phyloP scores from a whole-genome alignment of 176 grass and related monocot species.

The Oropetium thomaeum region DNA sequence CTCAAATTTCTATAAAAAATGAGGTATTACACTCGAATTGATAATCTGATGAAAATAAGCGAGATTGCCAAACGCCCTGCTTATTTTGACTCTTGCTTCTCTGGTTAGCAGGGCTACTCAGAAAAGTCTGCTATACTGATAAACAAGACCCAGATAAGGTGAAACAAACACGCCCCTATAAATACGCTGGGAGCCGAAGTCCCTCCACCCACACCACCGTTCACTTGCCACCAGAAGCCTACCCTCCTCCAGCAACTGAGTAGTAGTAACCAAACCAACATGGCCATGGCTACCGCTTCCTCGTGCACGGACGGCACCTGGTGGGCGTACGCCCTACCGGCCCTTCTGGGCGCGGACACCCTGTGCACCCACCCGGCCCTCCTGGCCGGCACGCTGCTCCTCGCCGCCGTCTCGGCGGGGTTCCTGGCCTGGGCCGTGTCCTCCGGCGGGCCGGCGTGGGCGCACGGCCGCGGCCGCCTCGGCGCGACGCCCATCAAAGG shows the following conservation, averaged over 20 bases:
- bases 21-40: too few species aligned
- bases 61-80: too few species aligned
- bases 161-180: too few species aligned
- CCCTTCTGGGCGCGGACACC: constrained; percentile 42
- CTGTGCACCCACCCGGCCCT: constrained; percentile 31
- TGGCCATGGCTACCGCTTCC: constrained; percentile 7
- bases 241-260: not conserved
- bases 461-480: constrained; percentile 32
- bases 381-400: constrained; percentile 27
- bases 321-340: constrained; percentile 59
- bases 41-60: too few species aligned
- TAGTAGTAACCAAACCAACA: not conserved
- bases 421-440: constrained; percentile 53
- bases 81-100: too few species aligned
- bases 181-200: too few species aligned
- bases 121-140: too few species aligned
- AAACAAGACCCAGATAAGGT: too few species aligned
- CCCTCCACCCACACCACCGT: not conserved
- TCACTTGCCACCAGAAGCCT: not conserved
- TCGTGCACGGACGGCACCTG: constrained; percentile 52
- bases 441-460: constrained; percentile 50
- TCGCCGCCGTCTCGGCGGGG: constrained; percentile 21
- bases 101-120: too few species aligned
- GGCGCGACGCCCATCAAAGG: constrained; percentile 30
- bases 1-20: too few species aligned